Evolutionary conservation across 306 rosid genomes (phyloP), one percentile per base, ranked within the genome.

Genomic region (Pterocarpus santalinus): DNA sequence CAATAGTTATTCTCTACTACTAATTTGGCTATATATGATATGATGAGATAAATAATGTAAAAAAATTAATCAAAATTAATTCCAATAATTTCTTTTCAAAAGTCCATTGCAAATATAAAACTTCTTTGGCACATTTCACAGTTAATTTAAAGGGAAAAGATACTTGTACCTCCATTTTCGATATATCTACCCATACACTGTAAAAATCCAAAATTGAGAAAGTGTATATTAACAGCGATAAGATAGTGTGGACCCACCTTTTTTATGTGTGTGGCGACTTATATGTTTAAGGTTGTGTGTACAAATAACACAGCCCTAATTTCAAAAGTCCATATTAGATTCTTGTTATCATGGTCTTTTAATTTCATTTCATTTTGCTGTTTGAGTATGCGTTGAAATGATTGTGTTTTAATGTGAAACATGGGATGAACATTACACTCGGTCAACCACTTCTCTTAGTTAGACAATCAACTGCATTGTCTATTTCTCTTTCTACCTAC

Each of bases 401-500:
- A 32, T 39, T 55, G 33, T 65, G 67, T 39, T 17, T 8, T 35
- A 9, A 43, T 15, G 10, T 69, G 46, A 71, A 77, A 39, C 68
- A 77, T 35, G 11, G 4, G 47, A 30, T 51, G 71, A 17, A 68
- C 13, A 28, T 58, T 44, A 35, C n/a, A 22, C 39, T 36, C 14
- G 56, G 76, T 81, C 72, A 60, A 47, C 68, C 72, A 47, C 46
- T 69, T 65, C 22, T 4, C 13, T 5, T 46, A 13, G 28, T 36
- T 60, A 65, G 5, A 33, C 8, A 16, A 11, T 66, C 38, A 41
- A 53, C 68, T 17, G 7, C 64, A 64, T 56, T 56, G 22, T 36
- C 6, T 43, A 6, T 32, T 14, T 53, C 33, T 35, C 78, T 82
- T 89, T 89, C 44, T 57, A 77, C 85, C 82, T 75, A 87, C 81